These are phyloP conservation scores for Aspergillus sp. DNA, from an alignment of 2,329 filamentous ascomycete genomes.

Conservation along the genomic window DNA sequence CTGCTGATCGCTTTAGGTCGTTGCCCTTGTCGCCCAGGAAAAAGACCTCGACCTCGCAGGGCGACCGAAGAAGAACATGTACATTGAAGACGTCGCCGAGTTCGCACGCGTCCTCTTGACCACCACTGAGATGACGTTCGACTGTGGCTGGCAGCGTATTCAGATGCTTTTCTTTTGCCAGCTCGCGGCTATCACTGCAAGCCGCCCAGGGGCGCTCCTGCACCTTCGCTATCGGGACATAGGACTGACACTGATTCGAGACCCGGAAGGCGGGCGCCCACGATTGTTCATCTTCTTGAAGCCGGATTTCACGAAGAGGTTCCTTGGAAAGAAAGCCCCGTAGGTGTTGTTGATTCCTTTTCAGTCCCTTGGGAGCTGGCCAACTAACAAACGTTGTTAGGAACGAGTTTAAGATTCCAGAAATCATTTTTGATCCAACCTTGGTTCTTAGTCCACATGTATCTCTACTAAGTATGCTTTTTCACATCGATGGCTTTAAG, in stretches of 20 bases:
- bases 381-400: not conserved
- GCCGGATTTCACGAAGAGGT: constrained; percentile 9
- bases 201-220: constrained; percentile 20
- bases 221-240: constrained; percentile 29
- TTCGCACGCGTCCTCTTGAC: constrained; percentile 29
- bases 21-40: constrained; percentile 26
- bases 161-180: constrained; percentile 25
- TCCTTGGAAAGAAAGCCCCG: constrained; percentile 21
- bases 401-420: not conserved
- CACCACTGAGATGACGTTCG: constrained; percentile 33
- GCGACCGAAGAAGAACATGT: constrained; percentile 30
- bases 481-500: not conserved
- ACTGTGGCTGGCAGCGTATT: constrained; percentile 28
- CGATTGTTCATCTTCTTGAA: constrained; percentile 18
- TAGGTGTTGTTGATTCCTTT: constrained; percentile 10
- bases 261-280: constrained; percentile 22
- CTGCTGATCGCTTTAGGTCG: constrained; percentile 20
- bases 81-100: constrained; percentile 32
- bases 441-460: not conserved
- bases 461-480: not conserved
- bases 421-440: not conserved
- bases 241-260: constrained; percentile 26
- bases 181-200: constrained; percentile 30
- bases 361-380: not conserved
- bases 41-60: constrained; percentile 23